These are phyloP conservation scores for Hyaloraphidium curvatum DNA, from an alignment of 192 early-diverging fungal genomes.

Conservation along the genomic window DNA sequence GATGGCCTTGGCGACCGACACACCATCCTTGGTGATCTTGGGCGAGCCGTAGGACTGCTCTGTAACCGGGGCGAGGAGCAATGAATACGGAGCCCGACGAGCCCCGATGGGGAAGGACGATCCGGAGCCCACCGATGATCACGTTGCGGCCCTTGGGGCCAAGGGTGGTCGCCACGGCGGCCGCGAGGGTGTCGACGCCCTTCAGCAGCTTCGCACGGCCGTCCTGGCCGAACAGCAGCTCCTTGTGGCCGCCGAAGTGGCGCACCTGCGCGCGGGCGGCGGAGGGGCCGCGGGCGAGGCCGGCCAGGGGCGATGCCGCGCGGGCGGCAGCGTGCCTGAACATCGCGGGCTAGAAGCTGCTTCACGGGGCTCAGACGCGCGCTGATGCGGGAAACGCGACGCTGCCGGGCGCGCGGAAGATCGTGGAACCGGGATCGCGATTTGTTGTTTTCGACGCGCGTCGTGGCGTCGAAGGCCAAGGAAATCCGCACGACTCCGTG, in stretches of 20 bases:
- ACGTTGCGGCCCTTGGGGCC: conserved; percentile 99
- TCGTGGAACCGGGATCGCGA: too few species aligned
- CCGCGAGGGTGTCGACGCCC: conserved; percentile 93
- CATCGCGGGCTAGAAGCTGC: too few species aligned
- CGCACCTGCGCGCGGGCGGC: conserved; percentile 9
- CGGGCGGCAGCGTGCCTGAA: neutral
- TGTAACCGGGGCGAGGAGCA: conserved; percentile 3
- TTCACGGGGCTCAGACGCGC: too few species aligned
- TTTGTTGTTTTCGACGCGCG: too few species aligned
- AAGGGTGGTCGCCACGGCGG: conserved; percentile 96
- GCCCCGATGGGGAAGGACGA: neutral
- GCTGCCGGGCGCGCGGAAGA: too few species aligned
- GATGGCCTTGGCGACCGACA: conserved; percentile 97
- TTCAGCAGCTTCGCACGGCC: conserved; percentile 77
- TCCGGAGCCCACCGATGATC: conserved; percentile 45
- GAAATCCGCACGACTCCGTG: too few species aligned
- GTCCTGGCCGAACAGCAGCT: conserved; percentile 89
- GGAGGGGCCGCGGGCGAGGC: neutral
- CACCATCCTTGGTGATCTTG: conserved; percentile 99
- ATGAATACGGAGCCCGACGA: neutral
- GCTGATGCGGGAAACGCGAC: too few species aligned
- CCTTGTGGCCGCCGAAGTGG: conserved; percentile 82
- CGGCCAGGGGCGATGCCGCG: neutral
- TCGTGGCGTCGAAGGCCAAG: too few species aligned
- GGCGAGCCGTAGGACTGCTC: conserved; percentile 93